Percentiles rank a stretch among this genome's conserved stretches.
Evolutionary conservation across 305 asterid species (phyloP).

Genomic region (Coffea humblotiana): DNA sequence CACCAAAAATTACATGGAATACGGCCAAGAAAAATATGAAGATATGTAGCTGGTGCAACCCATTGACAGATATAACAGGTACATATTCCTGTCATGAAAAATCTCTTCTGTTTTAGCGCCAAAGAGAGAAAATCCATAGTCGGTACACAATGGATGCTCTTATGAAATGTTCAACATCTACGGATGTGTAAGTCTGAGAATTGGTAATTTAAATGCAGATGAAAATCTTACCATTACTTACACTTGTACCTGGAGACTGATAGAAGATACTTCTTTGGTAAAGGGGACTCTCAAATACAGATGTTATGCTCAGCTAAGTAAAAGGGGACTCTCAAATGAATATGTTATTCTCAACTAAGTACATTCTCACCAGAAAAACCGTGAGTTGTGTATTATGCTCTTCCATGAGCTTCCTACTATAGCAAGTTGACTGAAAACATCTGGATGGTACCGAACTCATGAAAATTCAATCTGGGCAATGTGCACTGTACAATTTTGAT

Average conservation of each 20-base stretch:
- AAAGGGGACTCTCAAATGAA: not conserved
- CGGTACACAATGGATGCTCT: not conserved
- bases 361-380: not conserved
- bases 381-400: not conserved
- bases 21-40: conserved; percentile 96
- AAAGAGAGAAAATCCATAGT: not conserved
- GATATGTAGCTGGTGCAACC: conserved; percentile 92
- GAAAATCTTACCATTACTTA: not conserved
- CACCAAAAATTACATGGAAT: conserved; percentile 81
- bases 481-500: not conserved
- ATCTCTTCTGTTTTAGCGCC: not conserved
- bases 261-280: not conserved
- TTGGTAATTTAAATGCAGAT: not conserved
- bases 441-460: not conserved
- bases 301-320: no score
- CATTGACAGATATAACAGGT: conserved; percentile 72
- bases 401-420: not conserved
- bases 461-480: not conserved
- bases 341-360: not conserved
- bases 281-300: not conserved
- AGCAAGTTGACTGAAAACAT: not conserved
- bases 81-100: conserved; percentile 56
- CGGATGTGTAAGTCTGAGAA: not conserved
- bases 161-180: not conserved
- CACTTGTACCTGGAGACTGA: not conserved